A percentile compares a stretch with the other conserved stretches of the same genome.
These are phyloP conservation scores for Hyaloscypha variabilis DNA, from an alignment of 495 filamentous ascomycete genomes.

Conservation along the genomic window DNA sequence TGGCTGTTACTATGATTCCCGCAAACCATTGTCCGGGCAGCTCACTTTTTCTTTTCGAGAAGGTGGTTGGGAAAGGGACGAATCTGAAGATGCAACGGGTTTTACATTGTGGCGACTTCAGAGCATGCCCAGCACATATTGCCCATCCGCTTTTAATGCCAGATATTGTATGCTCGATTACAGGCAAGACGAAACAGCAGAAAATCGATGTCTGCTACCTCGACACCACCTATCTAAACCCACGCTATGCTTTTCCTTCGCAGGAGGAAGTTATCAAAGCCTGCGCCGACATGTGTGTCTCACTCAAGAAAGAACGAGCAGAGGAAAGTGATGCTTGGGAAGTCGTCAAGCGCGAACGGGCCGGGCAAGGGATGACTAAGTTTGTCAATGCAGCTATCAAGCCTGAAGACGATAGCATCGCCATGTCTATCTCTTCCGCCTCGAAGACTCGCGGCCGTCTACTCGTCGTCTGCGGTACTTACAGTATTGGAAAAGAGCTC, in stretches of 20 bases:
- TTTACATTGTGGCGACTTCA: slow-evolving; percentile 94
- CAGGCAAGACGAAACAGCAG: slow-evolving; percentile 74
- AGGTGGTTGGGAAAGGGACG: slow-evolving; percentile 60
- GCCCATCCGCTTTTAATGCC: slow-evolving; percentile 80
- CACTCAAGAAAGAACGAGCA: slow-evolving; percentile 56
- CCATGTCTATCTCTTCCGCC: slow-evolving; percentile 27
- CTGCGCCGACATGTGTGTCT: slow-evolving; percentile 88
- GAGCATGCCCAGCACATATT: slow-evolving; percentile 86
- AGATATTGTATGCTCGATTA: slow-evolving; percentile 66
- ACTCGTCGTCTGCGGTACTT: slow-evolving; percentile 92
- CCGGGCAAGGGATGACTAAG: slow-evolving; percentile 62
- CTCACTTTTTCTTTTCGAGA: slow-evolving; percentile 92
- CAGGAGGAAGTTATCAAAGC: slow-evolving; percentile 84
- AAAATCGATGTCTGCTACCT: slow-evolving; percentile 94
- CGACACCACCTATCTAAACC: slow-evolving; percentile 95
- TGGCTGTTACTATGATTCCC: slow-evolving; percentile 89
- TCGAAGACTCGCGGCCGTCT: slow-evolving; percentile 52
- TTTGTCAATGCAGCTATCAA: slow-evolving; percentile 49
- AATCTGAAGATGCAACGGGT: slow-evolving; percentile 69
- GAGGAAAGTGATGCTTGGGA: slow-evolving; percentile 57
- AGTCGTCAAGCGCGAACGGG: slow-evolving; percentile 48
- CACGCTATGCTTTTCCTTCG: slow-evolving; percentile 91
- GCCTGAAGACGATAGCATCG: slow-evolving; percentile 35
- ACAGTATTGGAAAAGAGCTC: slow-evolving; percentile 96
- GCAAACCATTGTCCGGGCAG: slow-evolving; percentile 98